Evolutionary conservation across 495 filamentous ascomycete species (phyloP), one percentile per base, ranked within the genome.

Genomic region (Xanthoparmelia taractica): DNA sequence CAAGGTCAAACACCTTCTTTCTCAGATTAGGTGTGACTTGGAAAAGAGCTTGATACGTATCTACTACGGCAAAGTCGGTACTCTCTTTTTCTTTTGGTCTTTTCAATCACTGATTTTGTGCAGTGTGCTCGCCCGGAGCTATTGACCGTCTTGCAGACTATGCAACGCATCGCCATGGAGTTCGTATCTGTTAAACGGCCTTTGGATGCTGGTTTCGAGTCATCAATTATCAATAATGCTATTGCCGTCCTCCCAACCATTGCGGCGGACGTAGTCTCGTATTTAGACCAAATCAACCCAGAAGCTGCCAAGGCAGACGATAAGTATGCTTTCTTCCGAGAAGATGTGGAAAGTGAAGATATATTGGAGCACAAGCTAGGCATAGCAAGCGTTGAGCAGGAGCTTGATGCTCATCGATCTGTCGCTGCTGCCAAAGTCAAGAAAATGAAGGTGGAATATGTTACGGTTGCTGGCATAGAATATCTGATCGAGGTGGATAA

Each of bases 401-500:
- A 96, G 43, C 80, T 99, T 1, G 80, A 90, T 68, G 84, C 83
- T 27, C 88, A 96, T 73, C 87, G 87, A 62, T 70, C 80, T 29
- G 83, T 80, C 18, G 90, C 89, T 20, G 89, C 85, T 11, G 78
- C 82, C 43, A 89, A 85, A 57, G 69, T 95, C 3, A 79, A 82
- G 58, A 89, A 85, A 70, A 88, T 84, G 67, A 82, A 79, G 40
- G 83, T 93, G 4, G 79, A 81, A 2, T 97, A 96, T 69, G 82
- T 85, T 15, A 91, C 88, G 1, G 88, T 92, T 4, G 80, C 90
- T 17, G 91, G 91, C 2, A 94, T 99, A 59, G 94, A 99, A 69
- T 97, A 92, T 72, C 84, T 97, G 10, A 87, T 97, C 70, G 95
- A 97, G 72, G 84, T 99, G 20, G 81, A 88, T 59, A 97, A 96